Evolutionary conservation across 2,329 filamentous ascomycete species (phyloP), one percentile per base, ranked within the genome.

Genomic region (Dactylellina drechsleri): DNA sequence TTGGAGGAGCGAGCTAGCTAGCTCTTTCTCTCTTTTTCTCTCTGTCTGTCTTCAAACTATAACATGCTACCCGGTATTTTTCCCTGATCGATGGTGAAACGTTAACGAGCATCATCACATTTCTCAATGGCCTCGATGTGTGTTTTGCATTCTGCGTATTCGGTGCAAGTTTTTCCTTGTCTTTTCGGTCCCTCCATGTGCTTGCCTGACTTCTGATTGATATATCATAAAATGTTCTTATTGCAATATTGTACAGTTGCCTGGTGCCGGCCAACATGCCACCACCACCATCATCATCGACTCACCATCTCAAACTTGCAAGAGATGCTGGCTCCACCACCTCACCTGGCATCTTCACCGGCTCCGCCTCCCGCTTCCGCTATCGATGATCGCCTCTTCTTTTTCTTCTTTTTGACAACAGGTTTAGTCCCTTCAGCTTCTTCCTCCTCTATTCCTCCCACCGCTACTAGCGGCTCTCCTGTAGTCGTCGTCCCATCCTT

Each of bases 321-420:
- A 10, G 15, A 18, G 40, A 66, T 36, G 57, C 52, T 53, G 45
- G 43, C 49, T 66, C 58, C 45, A 64, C 53, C 57, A 76, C 78
- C 47, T 76, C 74, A 62, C 67, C 68, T 36, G 71, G 66, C 59
- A 65, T 57, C 77, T 65, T 73, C 68, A 40, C 43, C 71, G 71
- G 77, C 79, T 53, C 73, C 76, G 47, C 57, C 68, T 52, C 72
- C 77, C 31, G 79, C 78, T 60, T 79, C 78, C 28, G 70, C 78
- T n/a, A 77, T 77, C 74, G 66, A 81, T 71, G 78, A 76, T 64
- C 80, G 82, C 78, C 81, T 82, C 36, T 79, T 80, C 78, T 84
- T 86, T 79, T 84, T 85, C 82, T 86, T 86, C 82, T 87, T 89
- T 79, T 84, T 85, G 45, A 78, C 77, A 54, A 78, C 74, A 18